Base-by-base conservation (phyloP, 352 stramenopile genomes). In the Elongisporangium prolatum region DNA sequence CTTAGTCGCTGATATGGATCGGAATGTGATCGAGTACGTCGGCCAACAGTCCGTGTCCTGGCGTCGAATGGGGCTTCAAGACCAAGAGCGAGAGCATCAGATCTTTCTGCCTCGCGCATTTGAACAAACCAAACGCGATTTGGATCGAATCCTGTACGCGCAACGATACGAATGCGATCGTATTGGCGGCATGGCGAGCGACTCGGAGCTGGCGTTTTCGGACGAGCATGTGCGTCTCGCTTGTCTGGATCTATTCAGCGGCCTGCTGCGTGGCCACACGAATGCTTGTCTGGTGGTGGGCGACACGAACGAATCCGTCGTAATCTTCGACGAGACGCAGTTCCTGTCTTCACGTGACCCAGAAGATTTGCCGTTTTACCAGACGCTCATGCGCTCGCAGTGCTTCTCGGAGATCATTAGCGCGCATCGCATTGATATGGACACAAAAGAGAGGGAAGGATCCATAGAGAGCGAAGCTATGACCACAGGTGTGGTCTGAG, bases 291-390 rank as follows among this genome's bases (percentile, higher is more conserved):
- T 94, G 8, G 81, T 92, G 37, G 85, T 94, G 44, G 85, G 85
- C 47, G 85, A 94, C 63, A 90, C 83, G 48, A 90, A 86, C 47
- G 85, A 94, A 62, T 94, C 83, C 3, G 85, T 94, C 18, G 84
- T 94, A 40, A 94, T 94, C 54, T 94, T 94, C 51, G 85, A 94
- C 51, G 85, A 94, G 65, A 89, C 68, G 6, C 78, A 94, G 65
- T 94, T 94, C 55, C 71, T 91, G 24, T 71, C 82, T 17, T 82
- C 77, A 25, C 77, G 77, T 49, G 68, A 72, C 4, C 67, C 75
- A 0, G 71, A 86, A 52, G 85, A 92, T 48, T 59, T 69, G 54
- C 60, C 64, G 6, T 94, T 92, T 63, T 89, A 89, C 62, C 62
- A 81, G 28, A 69, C 76, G 37, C 66, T 94, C 1, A 66, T 94